Conservation (phyloP, 1,284 basidiomycete species). For the Omphalotus olearius region DNA sequence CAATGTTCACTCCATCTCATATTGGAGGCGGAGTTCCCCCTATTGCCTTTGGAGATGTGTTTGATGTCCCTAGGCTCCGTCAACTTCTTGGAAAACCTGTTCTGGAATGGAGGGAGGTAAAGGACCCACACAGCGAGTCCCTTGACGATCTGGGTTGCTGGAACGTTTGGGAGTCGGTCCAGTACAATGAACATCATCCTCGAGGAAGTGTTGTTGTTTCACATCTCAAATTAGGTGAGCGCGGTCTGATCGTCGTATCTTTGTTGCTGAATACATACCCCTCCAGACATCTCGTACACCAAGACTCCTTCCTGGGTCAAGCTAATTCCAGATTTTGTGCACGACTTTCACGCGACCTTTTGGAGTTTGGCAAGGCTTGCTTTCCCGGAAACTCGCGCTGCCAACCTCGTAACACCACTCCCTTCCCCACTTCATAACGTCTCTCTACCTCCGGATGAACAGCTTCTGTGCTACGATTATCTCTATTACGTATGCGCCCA, state of each 20-base stretch:
- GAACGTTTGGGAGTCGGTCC: slow-evolving; percentile 56
- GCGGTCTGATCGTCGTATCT: background rate
- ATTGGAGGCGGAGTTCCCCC: slow-evolving; percentile 43
- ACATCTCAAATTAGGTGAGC: slow-evolving; percentile 49
- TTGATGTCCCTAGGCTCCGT: slow-evolving; percentile 46
- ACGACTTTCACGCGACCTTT: slow-evolving; percentile 41
- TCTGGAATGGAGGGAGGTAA: slow-evolving; percentile 54
- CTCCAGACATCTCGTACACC: slow-evolving; percentile 47
- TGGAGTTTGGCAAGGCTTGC: slow-evolving; percentile 42
- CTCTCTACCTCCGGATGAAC: slow-evolving; percentile 42
- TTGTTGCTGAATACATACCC: background rate
- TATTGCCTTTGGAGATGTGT: slow-evolving; percentile 48
- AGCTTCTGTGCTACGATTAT: slow-evolving; percentile 51
- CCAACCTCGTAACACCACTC: slow-evolving; percentile 27
- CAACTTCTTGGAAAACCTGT: slow-evolving; percentile 37
- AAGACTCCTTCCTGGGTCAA: slow-evolving; percentile 39
- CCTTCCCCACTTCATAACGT: slow-evolving; percentile 31
- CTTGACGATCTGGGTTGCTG: slow-evolving; percentile 68
- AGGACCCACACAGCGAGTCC: slow-evolving; percentile 33
- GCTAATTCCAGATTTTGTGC: slow-evolving; percentile 29
- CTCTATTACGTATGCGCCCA: slow-evolving; percentile 41
- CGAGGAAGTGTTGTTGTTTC: slow-evolving; percentile 40
- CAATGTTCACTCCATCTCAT: slow-evolving; percentile 64
- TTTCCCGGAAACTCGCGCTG: slow-evolving; percentile 36
- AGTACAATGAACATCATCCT: slow-evolving; percentile 39